Base-by-base conservation (phyloP, 306 rosid genomes). In the Comarum palustre region DNA sequence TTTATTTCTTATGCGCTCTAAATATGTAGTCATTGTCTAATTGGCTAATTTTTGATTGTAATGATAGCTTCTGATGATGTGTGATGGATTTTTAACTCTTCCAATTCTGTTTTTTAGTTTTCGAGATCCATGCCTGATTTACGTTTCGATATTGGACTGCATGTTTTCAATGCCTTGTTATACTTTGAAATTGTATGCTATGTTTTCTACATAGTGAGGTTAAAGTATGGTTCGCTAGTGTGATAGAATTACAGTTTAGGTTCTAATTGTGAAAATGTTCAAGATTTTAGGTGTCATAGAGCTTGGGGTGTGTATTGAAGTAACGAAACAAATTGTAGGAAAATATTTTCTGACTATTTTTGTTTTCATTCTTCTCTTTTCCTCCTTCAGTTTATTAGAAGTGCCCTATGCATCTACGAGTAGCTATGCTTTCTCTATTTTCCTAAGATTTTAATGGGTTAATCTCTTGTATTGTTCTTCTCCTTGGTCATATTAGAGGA, bases 401-500 rank as follows among this genome's bases (percentile, higher is more conserved):
- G 43, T 51, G 14, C 59, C 13, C 1, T 20, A 54, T 54, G 14
- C 22, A 7, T 67, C 41, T 27, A 46, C 0, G 22, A 43, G 27
- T 14, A 47, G 71, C 2, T 42, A 39, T 43, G 39, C 7, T 24
- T 13, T 6, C 3, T 66, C 31, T 9, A 3, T 67, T 16, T 14
- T 45, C 17, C 29, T 7, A 24, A 8, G 24, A 5, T 15, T 34
- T 52, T 20, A 31, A 4, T 22, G 17, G 48, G 36, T 42, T 1
- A 7, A n/a, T 46, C 8, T 38, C 42, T 47, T 12, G 74, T 27
- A 2, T 69, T 9, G 66, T 75, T 24, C 41, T 50, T 65, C 31
- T 73, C 20, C 59, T 6, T 77, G 81, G 75, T 69, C n/a, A 72
- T 76, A 71, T 34, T 68, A 93, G 98, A 84, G 47, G 72, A 84